These are phyloP conservation scores for Pleurotus cornucopiae DNA, from an alignment of 768 basidiomycete genomes.

Conservation along the genomic window DNA sequence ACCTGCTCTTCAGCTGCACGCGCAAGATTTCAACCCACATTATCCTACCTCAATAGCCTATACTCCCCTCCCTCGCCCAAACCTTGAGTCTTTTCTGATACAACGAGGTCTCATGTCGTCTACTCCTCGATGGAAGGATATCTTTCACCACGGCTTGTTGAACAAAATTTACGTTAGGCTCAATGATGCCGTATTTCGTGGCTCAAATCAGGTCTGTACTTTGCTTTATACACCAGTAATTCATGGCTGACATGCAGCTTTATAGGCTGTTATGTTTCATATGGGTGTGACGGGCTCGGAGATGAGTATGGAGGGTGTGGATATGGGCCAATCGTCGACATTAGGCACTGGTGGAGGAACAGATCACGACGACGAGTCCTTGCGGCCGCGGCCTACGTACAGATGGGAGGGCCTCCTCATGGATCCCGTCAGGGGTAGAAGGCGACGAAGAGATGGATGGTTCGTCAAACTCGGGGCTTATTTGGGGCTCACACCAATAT, in stretches of 20 bases:
- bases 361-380: conserved; percentile 59
- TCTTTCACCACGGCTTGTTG: conserved; percentile 61
- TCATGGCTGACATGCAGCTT: neutral
- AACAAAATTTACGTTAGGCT: conserved; percentile 71
- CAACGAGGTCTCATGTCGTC: conserved; percentile 57
- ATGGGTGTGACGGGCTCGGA: conserved; percentile 47
- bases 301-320: conserved; percentile 63
- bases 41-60: conserved; percentile 73
- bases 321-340: conserved; percentile 47
- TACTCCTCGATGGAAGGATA: conserved; percentile 36
- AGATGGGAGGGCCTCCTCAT: conserved; percentile 68
- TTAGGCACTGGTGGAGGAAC: conserved; percentile 69
- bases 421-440: conserved; percentile 39
- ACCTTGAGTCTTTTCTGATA: conserved; percentile 58
- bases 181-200: conserved; percentile 61
- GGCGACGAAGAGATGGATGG: conserved; percentile 21
- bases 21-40: conserved; percentile 64
- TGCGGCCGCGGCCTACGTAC: conserved; percentile 58
- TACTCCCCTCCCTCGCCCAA: conserved; percentile 59
- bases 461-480: conserved; percentile 60
- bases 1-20: conserved; percentile 39
- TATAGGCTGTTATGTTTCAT: conserved; percentile 60
- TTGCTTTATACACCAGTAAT: neutral
- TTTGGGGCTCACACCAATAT: conserved; percentile 64
- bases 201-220: conserved; percentile 44